Base-by-base conservation (phyloP, 1,284 basidiomycete genomes). In the Vanrija humicola region DNA sequence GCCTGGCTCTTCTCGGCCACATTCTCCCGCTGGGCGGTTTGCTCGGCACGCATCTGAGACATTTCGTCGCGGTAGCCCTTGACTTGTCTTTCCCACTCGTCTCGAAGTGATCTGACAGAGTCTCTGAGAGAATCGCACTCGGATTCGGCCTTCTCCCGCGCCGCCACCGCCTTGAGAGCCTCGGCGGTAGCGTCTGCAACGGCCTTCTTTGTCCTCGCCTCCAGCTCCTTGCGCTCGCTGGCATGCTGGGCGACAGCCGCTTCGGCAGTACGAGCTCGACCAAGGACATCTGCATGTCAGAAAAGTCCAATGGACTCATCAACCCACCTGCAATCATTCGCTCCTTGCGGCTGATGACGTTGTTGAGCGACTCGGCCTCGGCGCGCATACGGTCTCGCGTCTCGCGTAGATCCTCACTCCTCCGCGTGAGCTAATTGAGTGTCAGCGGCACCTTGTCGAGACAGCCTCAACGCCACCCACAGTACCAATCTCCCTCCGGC, bases 331-430 rank as follows among this genome's bases (percentile, higher is more conserved):
- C 63, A 15, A 75, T 58, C 23, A 75, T 55, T 0, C 74, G 62
- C 55, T 77, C 74, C 48, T 74, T 74, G 28, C 75, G 54, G 3
- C 63, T 56, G 25, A 76, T 70, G 19, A 75, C 68, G 43, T 74
- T 74, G 50, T 74, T 69, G 46, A 74, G 51, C 2, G 69, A 63
- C 28, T 77, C 74, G 29, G 64, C 65, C 54, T 77, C 73, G 15
- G 64, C 59, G n/a, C 73, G 57, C 65, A 72, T 70, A 42, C 75
- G 59, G 38, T 74, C 73, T 46, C 68, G 66, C 3, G 72, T 74
- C 51, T 76, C 74, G 47, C 72, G 70, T 29, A 75, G 60, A 59
- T 75, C 74, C 46, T 75, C 75, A 18, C 61, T 72, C 54, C 72
- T 69, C n/a, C 73, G 55, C 3, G 73, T 74, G 19, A 77, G 61